Conservation (phyloP, 306 rosid genomes). For the Cotoneaster glaucophyllus region DNA sequence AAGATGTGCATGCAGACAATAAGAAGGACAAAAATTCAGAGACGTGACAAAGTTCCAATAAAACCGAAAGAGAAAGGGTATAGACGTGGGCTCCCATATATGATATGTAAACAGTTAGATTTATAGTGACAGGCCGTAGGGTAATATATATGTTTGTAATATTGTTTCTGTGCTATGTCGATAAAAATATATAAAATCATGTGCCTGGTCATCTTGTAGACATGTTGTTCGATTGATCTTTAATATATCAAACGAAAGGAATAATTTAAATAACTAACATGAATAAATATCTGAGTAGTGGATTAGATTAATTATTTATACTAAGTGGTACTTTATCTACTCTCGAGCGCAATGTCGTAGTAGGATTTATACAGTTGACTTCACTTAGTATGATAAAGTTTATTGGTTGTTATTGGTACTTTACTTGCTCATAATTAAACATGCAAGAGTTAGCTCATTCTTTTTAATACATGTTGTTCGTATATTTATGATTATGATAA, state of each 20-base stretch:
- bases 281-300: neutral
- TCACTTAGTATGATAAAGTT: no score
- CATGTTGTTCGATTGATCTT: no score
- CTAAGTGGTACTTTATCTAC: neutral
- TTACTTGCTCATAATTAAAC: neutral
- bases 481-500: neutral
- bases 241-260: no score
- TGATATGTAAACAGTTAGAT: neutral
- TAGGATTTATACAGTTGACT: no score
- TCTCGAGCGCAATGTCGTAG: no score
- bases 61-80: neutral
- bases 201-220: no score
- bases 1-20: neutral
- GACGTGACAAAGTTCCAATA: neutral
- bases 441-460: neutral
- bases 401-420: no score
- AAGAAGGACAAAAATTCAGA: neutral
- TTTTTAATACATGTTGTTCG: neutral
- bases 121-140: neutral
- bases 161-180: no score
- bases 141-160: neutral
- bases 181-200: no score
- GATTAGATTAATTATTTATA: neutral
- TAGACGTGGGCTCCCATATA: neutral
- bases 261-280: no score